Evolutionary conservation across 768 basidiomycete species (phyloP).

Genomic region (Tricholoma bakamatsutake): DNA sequence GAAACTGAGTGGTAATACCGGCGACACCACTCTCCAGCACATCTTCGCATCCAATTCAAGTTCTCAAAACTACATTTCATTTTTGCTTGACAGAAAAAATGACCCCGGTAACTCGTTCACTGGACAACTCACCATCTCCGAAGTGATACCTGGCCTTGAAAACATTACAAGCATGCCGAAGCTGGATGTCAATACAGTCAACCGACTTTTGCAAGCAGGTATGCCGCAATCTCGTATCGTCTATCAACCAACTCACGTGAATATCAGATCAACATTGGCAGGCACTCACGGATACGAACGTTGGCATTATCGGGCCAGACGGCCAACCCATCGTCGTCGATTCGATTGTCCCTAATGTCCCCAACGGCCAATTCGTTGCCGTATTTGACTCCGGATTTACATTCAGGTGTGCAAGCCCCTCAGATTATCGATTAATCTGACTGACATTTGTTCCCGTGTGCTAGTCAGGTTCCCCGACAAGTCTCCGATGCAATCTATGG

Average conservation of each 20-base stretch:
- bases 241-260: background rate
- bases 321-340: constrained; percentile 52
- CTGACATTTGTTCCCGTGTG: constrained; percentile 14
- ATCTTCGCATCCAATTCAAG: constrained; percentile 58
- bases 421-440: background rate
- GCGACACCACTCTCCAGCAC: constrained; percentile 55
- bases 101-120: constrained; percentile 46
- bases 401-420: constrained; percentile 20
- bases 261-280: constrained; percentile 75
- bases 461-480: constrained; percentile 65
- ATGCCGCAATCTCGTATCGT: constrained; percentile 1
- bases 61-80: constrained; percentile 58
- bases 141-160: constrained; percentile 56
- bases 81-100: constrained; percentile 56
- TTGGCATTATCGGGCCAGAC: constrained; percentile 73
- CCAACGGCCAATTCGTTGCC: constrained; percentile 57
- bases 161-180: constrained; percentile 58
- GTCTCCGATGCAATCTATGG: constrained; percentile 80
- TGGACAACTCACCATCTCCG: constrained; percentile 67
- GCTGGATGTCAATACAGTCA: constrained; percentile 61
- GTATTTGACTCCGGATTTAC: constrained; percentile 75
- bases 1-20: constrained; percentile 42
- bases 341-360: constrained; percentile 67
- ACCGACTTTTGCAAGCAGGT: constrained; percentile 46
- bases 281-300: constrained; percentile 54